Base-by-base conservation (phyloP, 202 grass and related monocot species). In the Zizania palustris region DNA sequence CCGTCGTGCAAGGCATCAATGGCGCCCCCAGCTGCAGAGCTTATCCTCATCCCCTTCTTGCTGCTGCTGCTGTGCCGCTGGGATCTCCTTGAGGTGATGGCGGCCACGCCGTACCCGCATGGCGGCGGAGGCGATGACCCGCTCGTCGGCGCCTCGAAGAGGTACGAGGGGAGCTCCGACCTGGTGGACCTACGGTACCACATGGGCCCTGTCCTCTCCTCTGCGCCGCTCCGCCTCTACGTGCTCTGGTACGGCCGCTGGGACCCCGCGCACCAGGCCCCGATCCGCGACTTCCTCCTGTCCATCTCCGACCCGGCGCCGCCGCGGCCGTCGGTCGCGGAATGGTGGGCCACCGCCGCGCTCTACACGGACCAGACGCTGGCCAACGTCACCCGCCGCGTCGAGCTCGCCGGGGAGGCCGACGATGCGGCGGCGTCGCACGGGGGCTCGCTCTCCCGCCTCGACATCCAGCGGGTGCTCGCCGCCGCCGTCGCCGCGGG, bases 281-380 rank as follows among this genome's bases (percentile, higher is more conserved):
- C 86, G 12, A 19, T 93, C 33, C 85, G 91, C 45, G 71, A 83
- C 69, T 93, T 93, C 65, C 84, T 93, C 64, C 87, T 80, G 59
- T 90, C 91, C 71, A 55, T 93, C 63, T 90, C 84, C 5, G 76
- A 79, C 76, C 38, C 74, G 39, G 67, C 76, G 51, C 42, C 50
- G 13, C 58, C 66, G 34, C 39, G 1, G 2, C 87, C 91, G 11
- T 85, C 87, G 37, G 85, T 88, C 3, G 77, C 91, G 39, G 66
- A 4, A 5, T 93, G 91, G 91, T 93, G 90, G 90, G 36, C 82
- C 53, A 90, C 84, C 11, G 85, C 85, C 38, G 78, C 59, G 42
- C 91, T 93, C 50, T 93, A 93, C 82, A 83, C 85, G 19, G 91
- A 90, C 69, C 82, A 93, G 78, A 93, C 91, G 40, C 78, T 85